Base-by-base conservation (phyloP, 176 grass and related monocot genomes). In the Guadua angustifolia region DNA sequence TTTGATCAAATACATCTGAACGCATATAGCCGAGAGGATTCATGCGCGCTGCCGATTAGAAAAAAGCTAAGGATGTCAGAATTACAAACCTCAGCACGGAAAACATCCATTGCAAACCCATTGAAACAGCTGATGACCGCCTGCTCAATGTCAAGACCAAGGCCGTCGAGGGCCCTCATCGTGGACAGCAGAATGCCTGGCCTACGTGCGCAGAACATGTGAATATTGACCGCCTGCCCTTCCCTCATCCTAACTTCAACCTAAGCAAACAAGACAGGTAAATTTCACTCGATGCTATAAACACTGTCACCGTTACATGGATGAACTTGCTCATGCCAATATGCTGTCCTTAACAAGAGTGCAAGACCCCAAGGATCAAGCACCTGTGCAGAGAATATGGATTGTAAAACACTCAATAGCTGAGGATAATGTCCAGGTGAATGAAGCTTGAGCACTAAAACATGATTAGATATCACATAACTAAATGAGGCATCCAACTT, bases 191-290 rank as follows among this genome's bases (percentile, higher is more conserved):
- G 68, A 56, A 97, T 85, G 50, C 83, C 92, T 21, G 90, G 92
- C 79, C 56, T 87, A 3, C 84, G 87, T 3, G 90, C 71, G n/a
- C 92, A 97, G 68, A 94, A 93, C 95, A 97, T 97, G 74, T 94
- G 95, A 60, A 97, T 97, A 76, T 94, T 93, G 40, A 97, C 87
- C 12, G 80, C 84, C 52, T 84, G 84, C 44, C 92, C 90, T 79
- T 93, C 88, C 78, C 88, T 87, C 86, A 88, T 79, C 63, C 82
- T 86, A n/a, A 97, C 95, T 62, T 97, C 95, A 13, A 94, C 92
- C 95, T 97, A 14, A 25, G 51, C 24, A 63, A 59, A 10, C 53
- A 57, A 17, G 47, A 75, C 1, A 42, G 8, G 13, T 71, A 13
- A 29, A 68, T 69, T 10, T 62, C 69, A 24, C 8, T 77, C 51